Conservation (phyloP, 2,329 filamentous ascomycete genomes). For the Rhinocladiella mackenziei region DNA sequence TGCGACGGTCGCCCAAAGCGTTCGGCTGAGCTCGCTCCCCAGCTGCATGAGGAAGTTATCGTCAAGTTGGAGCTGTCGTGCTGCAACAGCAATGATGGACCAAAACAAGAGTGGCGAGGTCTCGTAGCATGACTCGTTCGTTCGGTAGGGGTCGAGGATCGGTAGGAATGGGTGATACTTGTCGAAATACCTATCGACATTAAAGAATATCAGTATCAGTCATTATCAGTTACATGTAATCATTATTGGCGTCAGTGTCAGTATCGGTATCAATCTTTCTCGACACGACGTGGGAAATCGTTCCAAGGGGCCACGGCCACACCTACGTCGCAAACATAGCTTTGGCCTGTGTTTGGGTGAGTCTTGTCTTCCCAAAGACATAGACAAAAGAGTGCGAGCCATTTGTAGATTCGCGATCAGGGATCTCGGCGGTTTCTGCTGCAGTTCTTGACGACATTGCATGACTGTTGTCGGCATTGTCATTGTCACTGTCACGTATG, state of each 20-base stretch:
- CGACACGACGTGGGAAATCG: no score
- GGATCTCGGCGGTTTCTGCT: no score
- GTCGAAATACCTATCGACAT: conserved; percentile 3
- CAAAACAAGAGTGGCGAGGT: conserved; percentile 5
- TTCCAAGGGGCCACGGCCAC: no score
- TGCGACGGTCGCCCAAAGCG: conserved; percentile 2
- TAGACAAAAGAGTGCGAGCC: no score
- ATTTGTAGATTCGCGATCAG: no score
- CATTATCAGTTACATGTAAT: background rate
- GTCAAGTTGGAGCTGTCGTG: background rate
- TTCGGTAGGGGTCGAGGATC: conserved; percentile 1
- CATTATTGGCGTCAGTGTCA: background rate
- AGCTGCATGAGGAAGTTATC: background rate
- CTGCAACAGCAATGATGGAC: conserved; percentile 6
- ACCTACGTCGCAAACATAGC: no score
- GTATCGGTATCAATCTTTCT: background rate
- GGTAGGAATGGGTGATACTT: conserved; percentile 5
- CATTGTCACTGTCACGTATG: no score
- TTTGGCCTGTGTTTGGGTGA: no score
- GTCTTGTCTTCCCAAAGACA: no score
- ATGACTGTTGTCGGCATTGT: no score
- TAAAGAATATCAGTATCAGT: background rate
- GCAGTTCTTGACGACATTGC: no score
- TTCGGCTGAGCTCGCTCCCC: background rate
- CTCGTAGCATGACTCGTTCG: background rate